A percentile compares a stretch with the other conserved stretches of the same genome.
Evolutionary conservation across 176 grass and related monocot genomes (phyloP).

Genomic region (Avena eriantha): DNA sequence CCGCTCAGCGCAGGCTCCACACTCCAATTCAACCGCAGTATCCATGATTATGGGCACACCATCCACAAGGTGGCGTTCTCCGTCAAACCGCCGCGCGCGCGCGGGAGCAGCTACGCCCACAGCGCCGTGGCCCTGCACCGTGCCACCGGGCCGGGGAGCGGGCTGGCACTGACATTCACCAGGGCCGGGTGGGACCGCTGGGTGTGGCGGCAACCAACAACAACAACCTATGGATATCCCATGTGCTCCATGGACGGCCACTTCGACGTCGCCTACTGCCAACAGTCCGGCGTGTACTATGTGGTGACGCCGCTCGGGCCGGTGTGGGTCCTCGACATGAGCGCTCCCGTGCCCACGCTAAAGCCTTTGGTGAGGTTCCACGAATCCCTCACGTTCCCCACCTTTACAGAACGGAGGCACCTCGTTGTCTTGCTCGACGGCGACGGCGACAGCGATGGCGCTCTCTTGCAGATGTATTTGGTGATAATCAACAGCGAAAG

Average conservation of each 20-base stretch:
- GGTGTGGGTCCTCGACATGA: slow-evolving; percentile 16
- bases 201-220: too few relatives aligned
- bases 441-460: neutral
- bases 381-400: neutral
- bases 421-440: neutral
- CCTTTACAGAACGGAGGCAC: neutral
- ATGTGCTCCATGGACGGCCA: neutral
- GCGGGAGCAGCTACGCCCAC: neutral
- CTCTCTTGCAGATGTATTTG: neutral
- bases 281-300: neutral
- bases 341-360: neutral
- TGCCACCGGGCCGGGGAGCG: too few relatives aligned
- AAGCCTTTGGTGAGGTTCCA: neutral
- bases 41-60: neutral
- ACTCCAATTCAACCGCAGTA: too few relatives aligned
- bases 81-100: neutral
- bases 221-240: neutral
- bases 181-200: too few relatives aligned
- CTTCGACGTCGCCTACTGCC: neutral
- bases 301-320: neutral
- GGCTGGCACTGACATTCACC: too few relatives aligned
- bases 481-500: neutral
- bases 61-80: slow-evolving; percentile 5
- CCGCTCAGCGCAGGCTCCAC: neutral
- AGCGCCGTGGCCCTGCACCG: neutral